These are phyloP conservation scores for Pulicaria dysenterica DNA, from an alignment of 129 eudicot species.

Conservation along the genomic window DNA sequence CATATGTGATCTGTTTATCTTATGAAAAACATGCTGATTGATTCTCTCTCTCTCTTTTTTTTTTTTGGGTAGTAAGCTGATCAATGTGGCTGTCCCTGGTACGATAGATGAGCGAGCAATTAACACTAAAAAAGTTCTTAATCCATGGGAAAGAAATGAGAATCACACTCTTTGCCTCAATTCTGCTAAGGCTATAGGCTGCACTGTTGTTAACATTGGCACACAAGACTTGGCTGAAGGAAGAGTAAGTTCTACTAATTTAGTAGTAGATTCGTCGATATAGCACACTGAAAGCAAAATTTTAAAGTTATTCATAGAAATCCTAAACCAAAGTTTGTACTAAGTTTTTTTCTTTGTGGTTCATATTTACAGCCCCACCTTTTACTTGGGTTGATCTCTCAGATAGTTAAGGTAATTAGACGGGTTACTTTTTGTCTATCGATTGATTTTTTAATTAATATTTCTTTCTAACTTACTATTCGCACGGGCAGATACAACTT, in stretches of 20 bases:
- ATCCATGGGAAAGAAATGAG: constrained; percentile 68
- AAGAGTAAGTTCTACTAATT: constrained; percentile 50
- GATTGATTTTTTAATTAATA: not conserved
- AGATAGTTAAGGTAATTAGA: constrained; percentile 61
- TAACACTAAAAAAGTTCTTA: constrained; percentile 54
- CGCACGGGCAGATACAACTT: constrained; percentile 58
- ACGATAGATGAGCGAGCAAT: constrained; percentile 75
- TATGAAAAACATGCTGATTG: constrained; percentile 10
- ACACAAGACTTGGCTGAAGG: constrained; percentile 67
- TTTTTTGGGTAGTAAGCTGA: constrained; percentile 72
- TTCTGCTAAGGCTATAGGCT: constrained; percentile 66
- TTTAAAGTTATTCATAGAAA: constrained; percentile 4
- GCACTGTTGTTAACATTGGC: constrained; percentile 64
- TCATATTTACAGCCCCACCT: constrained; percentile 60
- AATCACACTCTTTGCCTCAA: constrained; percentile 65
- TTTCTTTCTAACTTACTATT: constrained; percentile 22
- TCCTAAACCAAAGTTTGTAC: constrained; percentile 31
- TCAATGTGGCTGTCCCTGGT: constrained; percentile 66
- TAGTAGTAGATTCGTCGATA: not conserved
- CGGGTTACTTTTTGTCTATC: not conserved
- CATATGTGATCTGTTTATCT: not conserved
- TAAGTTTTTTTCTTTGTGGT: constrained; percentile 16
- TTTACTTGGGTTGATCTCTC: constrained; percentile 66
- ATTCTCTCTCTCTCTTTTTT: constrained; percentile 16
- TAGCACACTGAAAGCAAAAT: not conserved